Evolutionary conservation across 1,284 basidiomycete species (phyloP).

Genomic region (Ganoderma resinaceum): DNA sequence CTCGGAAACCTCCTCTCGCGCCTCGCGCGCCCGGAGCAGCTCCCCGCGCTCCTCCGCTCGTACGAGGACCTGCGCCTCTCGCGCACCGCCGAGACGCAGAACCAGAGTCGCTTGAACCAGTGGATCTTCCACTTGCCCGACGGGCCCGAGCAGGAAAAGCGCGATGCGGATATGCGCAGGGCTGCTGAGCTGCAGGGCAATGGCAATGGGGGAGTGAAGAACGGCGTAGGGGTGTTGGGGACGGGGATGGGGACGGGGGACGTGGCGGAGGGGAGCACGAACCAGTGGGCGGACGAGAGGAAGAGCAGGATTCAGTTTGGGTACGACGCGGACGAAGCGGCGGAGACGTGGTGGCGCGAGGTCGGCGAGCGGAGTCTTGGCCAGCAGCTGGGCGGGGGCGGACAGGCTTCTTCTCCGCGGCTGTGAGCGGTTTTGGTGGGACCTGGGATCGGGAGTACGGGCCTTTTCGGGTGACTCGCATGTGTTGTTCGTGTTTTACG

Average conservation of each 20-base stretch:
- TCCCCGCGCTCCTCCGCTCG: constrained; percentile 54
- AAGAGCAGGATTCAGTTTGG: constrained; percentile 53
- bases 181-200: constrained; percentile 52
- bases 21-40: constrained; percentile 49
- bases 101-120: constrained; percentile 56
- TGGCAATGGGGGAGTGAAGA: constrained; percentile 19
- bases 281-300: constrained; percentile 57
- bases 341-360: constrained; percentile 55
- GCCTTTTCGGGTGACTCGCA: too few species aligned
- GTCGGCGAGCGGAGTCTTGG: constrained; percentile 33
- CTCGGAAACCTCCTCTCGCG: constrained; percentile 65
- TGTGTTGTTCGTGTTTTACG: too few species aligned
- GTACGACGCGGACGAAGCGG: constrained; percentile 60
- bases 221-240: too few species aligned
- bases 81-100: constrained; percentile 56
- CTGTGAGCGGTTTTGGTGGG: too few species aligned
- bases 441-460: too few species aligned
- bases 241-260: constrained; percentile 22
- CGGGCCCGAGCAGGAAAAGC: constrained; percentile 56
- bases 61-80: constrained; percentile 57
- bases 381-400: not conserved
- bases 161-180: constrained; percentile 57
- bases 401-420: not conserved
- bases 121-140: constrained; percentile 61
- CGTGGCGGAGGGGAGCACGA: constrained; percentile 46